Conservation (phyloP, 2,329 filamentous ascomycete genomes). For the Hypoxylon sp. region DNA sequence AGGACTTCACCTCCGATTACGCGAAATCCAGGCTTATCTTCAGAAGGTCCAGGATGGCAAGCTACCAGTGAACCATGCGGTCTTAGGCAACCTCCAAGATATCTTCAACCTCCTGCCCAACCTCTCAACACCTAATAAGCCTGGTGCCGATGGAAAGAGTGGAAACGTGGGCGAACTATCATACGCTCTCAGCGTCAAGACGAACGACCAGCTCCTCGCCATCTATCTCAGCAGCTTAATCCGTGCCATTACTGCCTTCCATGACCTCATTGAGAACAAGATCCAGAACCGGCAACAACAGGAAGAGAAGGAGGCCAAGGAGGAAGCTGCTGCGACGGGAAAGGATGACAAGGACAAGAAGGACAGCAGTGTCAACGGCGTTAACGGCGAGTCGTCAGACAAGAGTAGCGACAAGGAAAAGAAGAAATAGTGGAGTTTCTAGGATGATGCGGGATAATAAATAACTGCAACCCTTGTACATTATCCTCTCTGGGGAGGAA, state of each 20-base stretch:
- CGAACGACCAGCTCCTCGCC: conserved; percentile 98
- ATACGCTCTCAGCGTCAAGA: conserved; percentile 99
- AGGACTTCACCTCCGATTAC: conserved; percentile 92
- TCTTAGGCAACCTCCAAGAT: conserved; percentile 98
- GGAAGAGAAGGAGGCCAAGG: conserved; percentile 91
- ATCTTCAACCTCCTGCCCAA: conserved; percentile 99
- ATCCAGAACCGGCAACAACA: conserved; percentile 98
- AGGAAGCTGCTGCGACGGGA: conserved; percentile 62
- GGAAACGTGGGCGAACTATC: conserved; percentile 81
- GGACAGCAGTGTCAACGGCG: conserved; percentile 70
- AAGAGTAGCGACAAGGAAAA: conserved; percentile 62
- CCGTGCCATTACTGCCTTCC: conserved; percentile 97
- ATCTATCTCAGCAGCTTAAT: conserved; percentile 98
- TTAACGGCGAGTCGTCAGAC: conserved; percentile 59
- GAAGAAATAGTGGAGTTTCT: conserved; percentile 59
- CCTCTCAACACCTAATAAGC: conserved; percentile 85
- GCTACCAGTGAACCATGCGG: conserved; percentile 95
- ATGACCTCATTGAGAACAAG: conserved; percentile 99
- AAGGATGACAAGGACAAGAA: conserved; percentile 72
- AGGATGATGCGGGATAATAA: conserved; percentile 32
- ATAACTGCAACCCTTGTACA: conserved; percentile 44
- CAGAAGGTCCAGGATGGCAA: conserved; percentile 95
- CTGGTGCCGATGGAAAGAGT: conserved; percentile 70
- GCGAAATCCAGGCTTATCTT: conserved; percentile 95
- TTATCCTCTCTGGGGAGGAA: conserved; percentile 42